These are phyloP conservation scores for Liquidambar formosana DNA, from an alignment of 164 flowering plant species.

Conservation along the genomic window DNA sequence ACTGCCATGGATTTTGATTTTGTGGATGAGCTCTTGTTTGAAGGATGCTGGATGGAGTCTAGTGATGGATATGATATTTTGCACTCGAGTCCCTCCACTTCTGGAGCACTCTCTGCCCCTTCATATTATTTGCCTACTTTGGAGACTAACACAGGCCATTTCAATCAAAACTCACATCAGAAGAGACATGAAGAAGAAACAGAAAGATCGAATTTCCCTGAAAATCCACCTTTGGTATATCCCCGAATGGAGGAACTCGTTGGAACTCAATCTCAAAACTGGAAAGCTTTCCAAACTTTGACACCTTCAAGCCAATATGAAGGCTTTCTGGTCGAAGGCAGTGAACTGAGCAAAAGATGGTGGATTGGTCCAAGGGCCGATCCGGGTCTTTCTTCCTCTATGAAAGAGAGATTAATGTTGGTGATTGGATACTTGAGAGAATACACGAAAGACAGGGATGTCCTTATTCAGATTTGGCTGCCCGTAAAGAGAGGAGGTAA, in stretches of 20 bases:
- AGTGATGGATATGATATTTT: conserved; percentile 27
- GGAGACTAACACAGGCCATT: conserved; percentile 8
- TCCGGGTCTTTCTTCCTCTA: conserved; percentile 40
- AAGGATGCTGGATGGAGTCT: conserved; percentile 58
- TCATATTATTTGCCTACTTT: conserved; percentile 12
- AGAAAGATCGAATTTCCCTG: conserved; percentile 9
- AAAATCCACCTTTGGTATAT: conserved; percentile 9
- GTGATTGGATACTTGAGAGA: conserved; percentile 53
- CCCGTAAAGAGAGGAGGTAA: conserved; percentile 54
- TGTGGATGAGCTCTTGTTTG: conserved; percentile 49
- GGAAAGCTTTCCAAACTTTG: conserved; percentile 12
- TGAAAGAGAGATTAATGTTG: conserved; percentile 54
- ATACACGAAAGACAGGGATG: conserved; percentile 39
- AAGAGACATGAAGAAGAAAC: conserved; percentile 12
- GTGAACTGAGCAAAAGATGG: conserved; percentile 24
- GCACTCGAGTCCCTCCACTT: conserved; percentile 24
- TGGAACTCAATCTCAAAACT: conserved; percentile 16
- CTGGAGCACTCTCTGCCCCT: conserved; percentile 12
- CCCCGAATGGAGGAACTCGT: conserved; percentile 15
- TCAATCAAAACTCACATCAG: conserved; percentile 12
- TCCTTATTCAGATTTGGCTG: conserved; percentile 82
- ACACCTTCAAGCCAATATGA: conserved; percentile 15
- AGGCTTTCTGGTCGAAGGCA: conserved; percentile 17
- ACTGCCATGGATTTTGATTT: conserved; percentile 36
- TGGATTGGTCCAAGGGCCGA: conserved; percentile 43